Conservation (phyloP, 2,329 filamentous ascomycete genomes). For the Cercospora sesami region DNA sequence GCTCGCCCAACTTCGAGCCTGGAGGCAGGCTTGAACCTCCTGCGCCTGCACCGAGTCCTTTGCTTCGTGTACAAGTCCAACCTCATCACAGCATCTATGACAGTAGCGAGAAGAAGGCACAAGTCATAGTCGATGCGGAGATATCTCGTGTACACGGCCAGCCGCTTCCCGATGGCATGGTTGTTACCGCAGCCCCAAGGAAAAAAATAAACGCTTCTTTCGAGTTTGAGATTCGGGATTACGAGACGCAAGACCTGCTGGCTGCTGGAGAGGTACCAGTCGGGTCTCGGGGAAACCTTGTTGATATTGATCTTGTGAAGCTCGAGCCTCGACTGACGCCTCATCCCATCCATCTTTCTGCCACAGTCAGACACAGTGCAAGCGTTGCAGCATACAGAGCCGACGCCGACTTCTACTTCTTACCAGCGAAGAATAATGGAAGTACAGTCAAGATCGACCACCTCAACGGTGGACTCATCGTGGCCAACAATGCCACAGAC, state of each 20-base stretch:
- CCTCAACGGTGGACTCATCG: conserved; percentile 48
- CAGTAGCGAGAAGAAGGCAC: conserved; percentile 42
- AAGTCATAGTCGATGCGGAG: conserved; percentile 47
- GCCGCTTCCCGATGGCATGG: conserved; percentile 26
- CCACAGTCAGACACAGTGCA: conserved; percentile 6
- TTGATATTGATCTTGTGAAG: conserved; percentile 41
- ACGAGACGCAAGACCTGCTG: conserved; percentile 16
- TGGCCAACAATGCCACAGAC: conserved; percentile 41
- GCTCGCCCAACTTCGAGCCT: conserved; percentile 51
- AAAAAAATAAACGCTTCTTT: not conserved
- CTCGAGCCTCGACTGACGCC: conserved; percentile 34
- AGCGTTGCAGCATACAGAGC: conserved; percentile 40
- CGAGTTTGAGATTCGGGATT: not conserved
- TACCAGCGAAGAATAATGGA: conserved; percentile 47
- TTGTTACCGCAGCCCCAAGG: not conserved
- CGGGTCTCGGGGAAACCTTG: conserved; percentile 42
- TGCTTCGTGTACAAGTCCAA: conserved; percentile 49
- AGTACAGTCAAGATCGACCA: conserved; percentile 52
- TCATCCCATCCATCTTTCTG: conserved; percentile 43
- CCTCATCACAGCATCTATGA: conserved; percentile 53
- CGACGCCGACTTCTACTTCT: conserved; percentile 42
- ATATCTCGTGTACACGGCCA: conserved; percentile 45
- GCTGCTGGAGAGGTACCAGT: not conserved
- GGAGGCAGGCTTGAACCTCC: conserved; percentile 51
- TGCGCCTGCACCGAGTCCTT: conserved; percentile 36